Percentiles rank a stretch among this genome's conserved stretches.
phyloP scores from a whole-genome alignment of 208 protist species.

The Leishmania tropica region DNA sequence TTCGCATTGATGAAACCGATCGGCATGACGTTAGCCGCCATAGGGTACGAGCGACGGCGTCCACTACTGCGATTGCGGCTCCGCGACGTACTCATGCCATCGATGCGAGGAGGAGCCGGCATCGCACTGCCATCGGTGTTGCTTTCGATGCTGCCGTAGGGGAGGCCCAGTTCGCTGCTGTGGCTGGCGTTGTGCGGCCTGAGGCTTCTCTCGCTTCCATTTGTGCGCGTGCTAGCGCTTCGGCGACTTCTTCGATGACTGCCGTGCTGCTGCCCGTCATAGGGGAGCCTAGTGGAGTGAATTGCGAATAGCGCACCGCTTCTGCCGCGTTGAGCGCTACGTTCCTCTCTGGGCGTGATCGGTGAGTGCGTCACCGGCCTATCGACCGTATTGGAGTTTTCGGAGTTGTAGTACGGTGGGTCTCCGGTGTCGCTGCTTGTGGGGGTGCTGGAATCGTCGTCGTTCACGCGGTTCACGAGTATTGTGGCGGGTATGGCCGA shows the following conservation, averaged over 20 bases:
- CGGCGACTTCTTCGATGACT: not conserved
- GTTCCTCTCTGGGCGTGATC: not conserved
- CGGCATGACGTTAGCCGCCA: not conserved
- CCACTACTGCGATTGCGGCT: not conserved
- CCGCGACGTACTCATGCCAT: not conserved
- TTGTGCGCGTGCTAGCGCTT: not conserved
- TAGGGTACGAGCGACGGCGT: not conserved
- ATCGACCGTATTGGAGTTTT: not conserved
- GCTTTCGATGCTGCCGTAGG: not conserved
- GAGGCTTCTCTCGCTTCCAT: not conserved
- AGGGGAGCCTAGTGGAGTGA: not conserved
- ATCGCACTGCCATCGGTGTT: not conserved
- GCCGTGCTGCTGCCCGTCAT: not conserved
- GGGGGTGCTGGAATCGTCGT: not conserved
- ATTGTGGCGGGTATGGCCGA: slow-evolving; percentile 4
- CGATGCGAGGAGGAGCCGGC: not conserved
- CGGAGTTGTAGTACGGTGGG: not conserved
- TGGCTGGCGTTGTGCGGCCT: not conserved
- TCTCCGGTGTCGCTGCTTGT: not conserved
- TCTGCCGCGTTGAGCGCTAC: not conserved
- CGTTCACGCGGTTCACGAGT: slow-evolving; percentile 18
- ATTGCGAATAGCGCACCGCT: not conserved
- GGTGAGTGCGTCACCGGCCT: not conserved
- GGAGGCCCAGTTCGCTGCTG: not conserved
- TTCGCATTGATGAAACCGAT: not conserved